Evolutionary conservation across 2,329 filamentous ascomycete genomes (phyloP), one percentile per base, ranked within the genome.

Genomic region (Dothiorella sarmentorum): DNA sequence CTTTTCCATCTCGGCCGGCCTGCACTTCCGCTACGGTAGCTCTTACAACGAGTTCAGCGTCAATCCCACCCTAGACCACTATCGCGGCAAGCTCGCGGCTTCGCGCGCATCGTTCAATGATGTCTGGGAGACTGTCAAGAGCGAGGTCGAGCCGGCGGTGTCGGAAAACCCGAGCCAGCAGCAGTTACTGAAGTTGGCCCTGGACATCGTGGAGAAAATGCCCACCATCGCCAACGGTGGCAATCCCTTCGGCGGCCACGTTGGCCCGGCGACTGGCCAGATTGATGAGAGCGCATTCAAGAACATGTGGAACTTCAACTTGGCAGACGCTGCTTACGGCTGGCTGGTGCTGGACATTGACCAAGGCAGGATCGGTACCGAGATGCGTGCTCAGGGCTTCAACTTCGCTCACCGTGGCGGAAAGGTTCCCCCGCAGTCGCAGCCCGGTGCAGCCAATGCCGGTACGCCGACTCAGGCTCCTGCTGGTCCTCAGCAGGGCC

Each of bases 301-400:
- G 81, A 99, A 99, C 73, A 97, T 97, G 94, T 99, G 94, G 94
- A 99, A 99, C 76, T 99, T 99, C 78, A 97, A 97, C 74, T 77
- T 99, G 64, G 94, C 94, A 27, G 94, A 99, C 78, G 94, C 94
- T 58, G 93, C 94, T 18, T 99, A 97, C 72, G 94, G 94, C 61
- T 99, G 91, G 81, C 81, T 99, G 53, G 91, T 97, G 15, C 78
- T 99, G 60, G 94, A 99, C 73, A 88, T 99, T 61, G 94, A 99
- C 71, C 90, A 91, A 69, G 94, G 94, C 53, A 87, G 94, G 42
- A 97, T 99, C 66, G 94, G 92, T 45, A 99, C 94, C 0, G 94
- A 99, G 77, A 99, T 99, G 94, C 87, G 91, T 63, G 94, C 94
- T 20, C 94, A 99, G 71, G 94, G 94, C 40, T 99, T 99, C 83